phyloP scores from a whole-genome alignment of 352 stramenopile genomes.

The Phytophthora hybrid region DNA sequence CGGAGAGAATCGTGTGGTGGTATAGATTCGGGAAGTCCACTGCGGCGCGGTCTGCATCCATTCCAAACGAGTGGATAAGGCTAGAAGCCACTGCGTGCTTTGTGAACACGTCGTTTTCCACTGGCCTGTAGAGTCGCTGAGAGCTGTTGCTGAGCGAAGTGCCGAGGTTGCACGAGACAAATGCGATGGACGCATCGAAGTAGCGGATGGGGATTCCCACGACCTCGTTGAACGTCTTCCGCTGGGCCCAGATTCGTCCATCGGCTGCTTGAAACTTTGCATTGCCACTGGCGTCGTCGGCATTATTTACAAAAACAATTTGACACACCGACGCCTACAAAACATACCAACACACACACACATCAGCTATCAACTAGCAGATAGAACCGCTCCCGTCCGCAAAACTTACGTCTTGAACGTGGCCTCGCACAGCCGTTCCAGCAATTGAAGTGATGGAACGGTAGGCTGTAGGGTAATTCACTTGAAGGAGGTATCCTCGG shows the following conservation, averaged over 20 bases:
- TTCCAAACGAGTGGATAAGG: constrained; percentile 83
- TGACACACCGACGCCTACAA: constrained; percentile 75
- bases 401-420: constrained; percentile 71
- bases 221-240: constrained; percentile 81
- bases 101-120: constrained; percentile 40
- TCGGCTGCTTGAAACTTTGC: constrained; percentile 76
- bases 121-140: constrained; percentile 38
- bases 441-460: constrained; percentile 84
- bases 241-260: constrained; percentile 76
- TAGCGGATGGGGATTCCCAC: constrained; percentile 84
- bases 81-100: constrained; percentile 71
- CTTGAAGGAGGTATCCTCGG: constrained; percentile 71
- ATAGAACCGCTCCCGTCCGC: not conserved
- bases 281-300: constrained; percentile 83
- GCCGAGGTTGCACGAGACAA: constrained; percentile 83
- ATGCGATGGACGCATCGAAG: constrained; percentile 87
- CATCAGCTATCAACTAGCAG: constrained; percentile 19
- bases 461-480: constrained; percentile 85
- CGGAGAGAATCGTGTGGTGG: constrained; percentile 84
- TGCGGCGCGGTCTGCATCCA: constrained; percentile 75
- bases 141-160: constrained; percentile 41
- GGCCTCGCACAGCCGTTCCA: constrained; percentile 60
- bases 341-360: constrained; percentile 1
- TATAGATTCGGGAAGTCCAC: constrained; percentile 89
- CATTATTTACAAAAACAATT: constrained; percentile 89